phyloP scores from a whole-genome alignment of 176 grass and related monocot genomes.

The Musa itinerans region DNA sequence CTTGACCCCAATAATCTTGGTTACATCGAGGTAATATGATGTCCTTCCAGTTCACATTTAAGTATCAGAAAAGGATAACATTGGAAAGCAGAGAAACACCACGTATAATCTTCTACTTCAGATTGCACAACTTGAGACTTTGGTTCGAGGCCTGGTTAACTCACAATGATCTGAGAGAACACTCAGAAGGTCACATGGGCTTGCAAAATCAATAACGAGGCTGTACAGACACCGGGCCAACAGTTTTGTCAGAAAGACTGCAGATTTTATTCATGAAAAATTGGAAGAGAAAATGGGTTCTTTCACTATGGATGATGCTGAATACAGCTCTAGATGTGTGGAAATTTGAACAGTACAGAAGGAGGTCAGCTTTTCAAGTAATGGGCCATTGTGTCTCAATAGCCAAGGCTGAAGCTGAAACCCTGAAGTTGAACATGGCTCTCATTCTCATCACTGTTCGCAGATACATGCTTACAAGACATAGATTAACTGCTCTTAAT shows the following conservation, averaged over 20 bases:
- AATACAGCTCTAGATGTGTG: slow-evolving; percentile 54
- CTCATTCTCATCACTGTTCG: slow-evolving; percentile 91
- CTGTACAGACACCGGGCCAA: slow-evolving; percentile 52
- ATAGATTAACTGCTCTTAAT: slow-evolving; percentile 58
- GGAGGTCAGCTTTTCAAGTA: slow-evolving; percentile 60
- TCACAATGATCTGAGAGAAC: slow-evolving; percentile 59
- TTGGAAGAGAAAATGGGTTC: slow-evolving; percentile 88
- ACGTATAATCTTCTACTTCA: slow-evolving; percentile 7
- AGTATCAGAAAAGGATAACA: not conserved
- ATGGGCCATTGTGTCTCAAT: slow-evolving; percentile 93
- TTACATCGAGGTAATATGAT: slow-evolving; percentile 67
- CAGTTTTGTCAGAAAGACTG: slow-evolving; percentile 38
- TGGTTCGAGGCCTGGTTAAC: slow-evolving; percentile 78
- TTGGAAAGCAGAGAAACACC: not conserved
- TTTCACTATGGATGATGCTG: slow-evolving; percentile 53
- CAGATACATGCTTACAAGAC: slow-evolving; percentile 82
- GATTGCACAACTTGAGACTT: slow-evolving; percentile 90
- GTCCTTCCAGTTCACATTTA: not conserved
- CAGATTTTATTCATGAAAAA: slow-evolving; percentile 84
- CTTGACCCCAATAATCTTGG: slow-evolving; percentile 73
- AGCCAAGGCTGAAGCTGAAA: slow-evolving; percentile 91
- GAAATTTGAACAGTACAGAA: slow-evolving; percentile 91
- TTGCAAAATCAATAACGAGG: slow-evolving; percentile 70
- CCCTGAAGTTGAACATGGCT: slow-evolving; percentile 93
- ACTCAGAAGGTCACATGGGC: slow-evolving; percentile 50